phyloP scores from a whole-genome alignment of 106 monocot species.

The Iris macrosiphon region DNA sequence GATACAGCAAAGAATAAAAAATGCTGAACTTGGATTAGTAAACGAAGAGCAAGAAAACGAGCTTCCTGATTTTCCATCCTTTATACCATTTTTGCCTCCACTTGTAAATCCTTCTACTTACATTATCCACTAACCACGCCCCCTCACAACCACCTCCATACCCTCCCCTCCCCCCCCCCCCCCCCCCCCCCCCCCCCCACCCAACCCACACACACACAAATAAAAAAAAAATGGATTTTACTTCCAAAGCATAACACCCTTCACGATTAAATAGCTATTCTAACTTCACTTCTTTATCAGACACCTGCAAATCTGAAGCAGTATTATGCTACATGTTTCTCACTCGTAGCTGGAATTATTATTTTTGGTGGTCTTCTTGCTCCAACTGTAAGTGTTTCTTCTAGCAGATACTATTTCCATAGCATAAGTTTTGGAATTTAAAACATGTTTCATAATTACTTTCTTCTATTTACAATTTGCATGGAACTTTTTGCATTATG shows the following conservation, averaged over 20 bases:
- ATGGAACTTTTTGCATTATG: no score
- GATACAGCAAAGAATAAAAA: conserved; percentile 88
- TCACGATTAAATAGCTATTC: no score
- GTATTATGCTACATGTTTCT: conserved; percentile 77
- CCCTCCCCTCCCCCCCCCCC: no score
- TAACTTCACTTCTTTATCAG: no score
- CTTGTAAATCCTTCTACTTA: conserved; percentile 31
- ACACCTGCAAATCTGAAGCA: conserved; percentile 77
- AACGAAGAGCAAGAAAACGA: conserved; percentile 71
- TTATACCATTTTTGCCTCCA: conserved; percentile 91
- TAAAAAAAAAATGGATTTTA: neutral
- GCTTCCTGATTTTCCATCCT: conserved; percentile 91
- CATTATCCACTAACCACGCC: neutral
- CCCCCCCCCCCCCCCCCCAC: no score
- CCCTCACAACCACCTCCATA: neutral
- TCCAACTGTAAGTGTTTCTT: conserved; percentile 33
- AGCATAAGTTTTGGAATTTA: no score
- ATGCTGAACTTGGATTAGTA: conserved; percentile 69
- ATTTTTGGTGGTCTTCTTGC: conserved; percentile 94
- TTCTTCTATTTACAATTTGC: no score
- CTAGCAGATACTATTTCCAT: no score
- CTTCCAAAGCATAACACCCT: conserved; percentile 2
- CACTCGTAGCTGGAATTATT: conserved; percentile 66
- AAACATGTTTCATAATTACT: no score
- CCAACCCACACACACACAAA: no score